Evolutionary conservation across 306 rosid genomes (phyloP).

Genomic region (Medicago arabica): DNA sequence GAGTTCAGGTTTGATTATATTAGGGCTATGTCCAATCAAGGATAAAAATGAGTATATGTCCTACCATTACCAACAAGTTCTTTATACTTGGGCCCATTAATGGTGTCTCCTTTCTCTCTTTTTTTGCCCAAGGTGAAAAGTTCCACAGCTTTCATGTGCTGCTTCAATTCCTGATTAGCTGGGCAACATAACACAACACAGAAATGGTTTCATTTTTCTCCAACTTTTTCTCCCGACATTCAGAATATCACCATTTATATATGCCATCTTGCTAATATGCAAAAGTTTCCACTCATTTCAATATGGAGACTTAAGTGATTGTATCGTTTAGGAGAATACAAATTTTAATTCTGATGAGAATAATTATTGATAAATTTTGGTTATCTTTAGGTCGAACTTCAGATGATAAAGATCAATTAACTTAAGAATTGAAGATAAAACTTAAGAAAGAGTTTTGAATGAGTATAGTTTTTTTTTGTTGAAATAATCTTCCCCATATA

Average conservation of each 20-base stretch:
- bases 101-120: conserved; percentile 17
- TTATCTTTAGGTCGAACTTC: too few relatives aligned
- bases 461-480: too few relatives aligned
- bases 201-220: conserved; percentile 40
- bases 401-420: too few relatives aligned
- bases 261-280: conserved; percentile 39
- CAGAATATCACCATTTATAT: conserved; percentile 50
- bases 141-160: conserved; percentile 27
- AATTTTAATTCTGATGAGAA: too few relatives aligned
- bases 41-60: conserved; percentile 7
- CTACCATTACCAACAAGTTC: conserved; percentile 34
- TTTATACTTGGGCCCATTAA: conserved; percentile 22
- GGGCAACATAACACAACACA: conserved; percentile 18
- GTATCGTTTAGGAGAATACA: too few relatives aligned
- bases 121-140: conserved; percentile 28
- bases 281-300: conserved; percentile 19
- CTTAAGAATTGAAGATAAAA: too few relatives aligned
- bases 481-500: too few relatives aligned
- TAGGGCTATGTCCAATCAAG: conserved; percentile 48
- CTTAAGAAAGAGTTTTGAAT: too few relatives aligned
- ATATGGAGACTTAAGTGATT: neutral
- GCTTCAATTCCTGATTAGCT: neutral
- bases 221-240: conserved; percentile 48
- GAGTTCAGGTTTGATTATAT: conserved; percentile 18
- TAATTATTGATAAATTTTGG: too few relatives aligned